Conservation (phyloP, 1,139 yeast species). For the Lodderomyces parapsilosis region DNA sequence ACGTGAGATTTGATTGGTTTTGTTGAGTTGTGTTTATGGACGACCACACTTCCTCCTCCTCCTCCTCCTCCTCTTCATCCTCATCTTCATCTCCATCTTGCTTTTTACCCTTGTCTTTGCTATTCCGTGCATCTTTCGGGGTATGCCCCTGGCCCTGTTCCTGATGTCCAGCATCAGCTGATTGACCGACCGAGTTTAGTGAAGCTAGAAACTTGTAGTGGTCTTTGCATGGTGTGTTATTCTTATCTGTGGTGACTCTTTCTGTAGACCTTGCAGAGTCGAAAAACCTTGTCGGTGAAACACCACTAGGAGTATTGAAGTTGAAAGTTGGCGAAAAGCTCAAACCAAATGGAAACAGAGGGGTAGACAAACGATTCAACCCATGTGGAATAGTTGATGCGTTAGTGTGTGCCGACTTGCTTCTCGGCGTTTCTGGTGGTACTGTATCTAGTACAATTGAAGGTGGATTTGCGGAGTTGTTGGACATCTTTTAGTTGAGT, state of each 20-base stretch:
- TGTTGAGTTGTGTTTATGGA: conserved; percentile 18
- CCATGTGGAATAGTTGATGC: conserved; percentile 14
- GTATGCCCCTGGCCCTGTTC: no score
- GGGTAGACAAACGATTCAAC: conserved; percentile 20
- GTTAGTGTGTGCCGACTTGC: neutral
- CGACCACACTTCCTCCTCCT: conserved; percentile 31
- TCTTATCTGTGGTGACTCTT: conserved; percentile 14
- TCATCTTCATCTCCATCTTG: conserved; percentile 1
- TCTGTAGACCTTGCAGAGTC: conserved; percentile 21
- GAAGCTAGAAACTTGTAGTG: conserved; percentile 11
- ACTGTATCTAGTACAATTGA: conserved; percentile 3
- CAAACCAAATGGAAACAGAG: conserved; percentile 41
- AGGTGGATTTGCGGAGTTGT: conserved; percentile 1
- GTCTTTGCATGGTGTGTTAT: conserved; percentile 4
- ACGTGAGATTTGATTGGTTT: conserved; percentile 26
- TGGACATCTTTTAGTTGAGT: neutral
- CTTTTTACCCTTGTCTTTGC: neutral
- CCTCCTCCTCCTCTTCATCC: conserved; percentile 1
- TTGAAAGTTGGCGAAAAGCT: conserved; percentile 47
- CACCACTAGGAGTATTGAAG: conserved; percentile 35
- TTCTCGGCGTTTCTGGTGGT: conserved; percentile 12
- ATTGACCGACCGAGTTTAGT: conserved; percentile 2
- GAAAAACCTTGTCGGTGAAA: conserved; percentile 39
- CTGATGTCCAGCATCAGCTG: conserved; percentile 1
- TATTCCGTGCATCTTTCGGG: neutral